Evolutionary conservation across 164 flowering plant species (phyloP).

Genomic region (Magnolia officinalis): DNA sequence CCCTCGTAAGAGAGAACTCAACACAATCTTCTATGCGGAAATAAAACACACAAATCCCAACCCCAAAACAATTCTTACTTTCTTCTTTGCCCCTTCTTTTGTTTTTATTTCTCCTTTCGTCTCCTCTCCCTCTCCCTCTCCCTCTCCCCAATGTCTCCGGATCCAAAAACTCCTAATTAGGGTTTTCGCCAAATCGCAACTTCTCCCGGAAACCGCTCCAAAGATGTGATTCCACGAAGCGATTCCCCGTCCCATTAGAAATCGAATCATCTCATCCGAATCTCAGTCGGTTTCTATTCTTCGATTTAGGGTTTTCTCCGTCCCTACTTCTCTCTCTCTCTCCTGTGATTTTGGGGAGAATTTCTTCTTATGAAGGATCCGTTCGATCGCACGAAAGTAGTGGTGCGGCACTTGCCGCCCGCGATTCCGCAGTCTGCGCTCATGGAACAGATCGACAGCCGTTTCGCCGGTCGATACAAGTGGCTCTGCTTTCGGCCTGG

Average conservation of each 20-base stretch:
- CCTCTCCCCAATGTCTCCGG: background rate
- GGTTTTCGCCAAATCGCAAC: background rate
- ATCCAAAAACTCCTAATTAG: slow-evolving; percentile 7
- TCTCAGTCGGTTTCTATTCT: background rate
- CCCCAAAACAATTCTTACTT: background rate
- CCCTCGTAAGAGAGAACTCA: background rate
- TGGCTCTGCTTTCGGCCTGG: slow-evolving; percentile 73
- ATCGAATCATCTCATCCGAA: background rate
- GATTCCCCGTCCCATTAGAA: background rate
- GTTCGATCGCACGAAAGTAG: slow-evolving; percentile 74
- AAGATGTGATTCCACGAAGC: slow-evolving; percentile 2
- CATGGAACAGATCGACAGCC: slow-evolving; percentile 60
- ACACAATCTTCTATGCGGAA: background rate
- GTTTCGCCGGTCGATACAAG: slow-evolving; percentile 60
- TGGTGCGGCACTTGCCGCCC: slow-evolving; percentile 90
- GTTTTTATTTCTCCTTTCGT: background rate
- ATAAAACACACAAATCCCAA: background rate
- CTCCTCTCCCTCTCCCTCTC: background rate
- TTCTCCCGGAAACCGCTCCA: background rate
- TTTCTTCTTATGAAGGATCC: slow-evolving; percentile 47
- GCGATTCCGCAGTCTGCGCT: slow-evolving; percentile 52
- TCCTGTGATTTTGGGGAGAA: background rate
- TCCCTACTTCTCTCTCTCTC: background rate
- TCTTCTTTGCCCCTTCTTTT: background rate
- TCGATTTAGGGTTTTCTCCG: slow-evolving; percentile 1